Evolutionary conservation across 176 grass and related monocot genomes (phyloP), one percentile per base, ranked within the genome.

Genomic region (Oropetium thomaeum): DNA sequence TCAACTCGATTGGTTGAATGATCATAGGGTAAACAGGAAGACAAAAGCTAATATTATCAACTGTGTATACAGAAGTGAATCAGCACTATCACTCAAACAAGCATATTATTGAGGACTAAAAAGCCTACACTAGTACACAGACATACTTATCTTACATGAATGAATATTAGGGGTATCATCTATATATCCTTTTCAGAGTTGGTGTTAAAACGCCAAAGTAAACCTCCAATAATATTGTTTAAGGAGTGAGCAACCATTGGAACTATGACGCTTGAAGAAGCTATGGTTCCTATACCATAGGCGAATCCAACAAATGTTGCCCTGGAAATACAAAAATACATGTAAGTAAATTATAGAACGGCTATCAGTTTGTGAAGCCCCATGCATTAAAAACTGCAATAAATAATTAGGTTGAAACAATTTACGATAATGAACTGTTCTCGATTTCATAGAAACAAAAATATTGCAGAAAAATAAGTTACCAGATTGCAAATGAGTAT

Each of bases 161-260:
- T 59, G 25, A 60, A 28, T 63, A 45, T 7, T 54, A 35, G 41
- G 29, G 12, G 43, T n/a, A 19, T 29, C 3, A 58, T 70, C 48
- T 70, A 86, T 28, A 66, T 58, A 47, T 86, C 25, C n/a, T 34
- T 71, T 59, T 77, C 20, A 51, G 67, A 71, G 17, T 48, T 76
- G 45, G 76, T 37, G 5, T 47, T 82, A 61, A 83, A 34, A 69
- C 70, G 85, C 93, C 93, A 97, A 35, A 89, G 57, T 49, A 97
- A 53, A 39, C 85, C 90, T 72, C 90, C 93, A 2, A 93, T 81
- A 57, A 97, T 87, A 83, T 97, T 97, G 66, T 97, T 97, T 69
- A 97, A 62, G 63, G 93, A 90, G 70, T 97, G 93, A 48, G 93
- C 93, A 28, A 38, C 90, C 77, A 97, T 93, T 67, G 93, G 85